A percentile compares a stretch with the other conserved stretches of the same genome.
Evolutionary conservation across 441 rosid genomes (phyloP).

Genomic region (Macaranga tanarius): DNA sequence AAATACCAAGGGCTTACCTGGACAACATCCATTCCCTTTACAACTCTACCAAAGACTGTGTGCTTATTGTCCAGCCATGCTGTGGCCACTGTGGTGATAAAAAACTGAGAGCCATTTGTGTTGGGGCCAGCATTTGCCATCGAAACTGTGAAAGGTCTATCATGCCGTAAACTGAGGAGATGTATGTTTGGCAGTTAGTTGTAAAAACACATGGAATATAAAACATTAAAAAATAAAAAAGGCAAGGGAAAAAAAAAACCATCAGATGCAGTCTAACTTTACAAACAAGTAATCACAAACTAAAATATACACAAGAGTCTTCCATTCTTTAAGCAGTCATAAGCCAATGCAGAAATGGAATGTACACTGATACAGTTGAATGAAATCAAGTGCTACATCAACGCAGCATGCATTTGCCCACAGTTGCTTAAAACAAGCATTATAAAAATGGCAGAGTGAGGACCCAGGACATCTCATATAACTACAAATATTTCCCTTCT

Average conservation of each 20-base stretch:
- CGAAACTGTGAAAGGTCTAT: constrained; percentile 86
- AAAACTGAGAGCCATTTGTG: constrained; percentile 93
- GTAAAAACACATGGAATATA: neutral
- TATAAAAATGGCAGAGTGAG: neutral
- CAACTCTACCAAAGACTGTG: constrained; percentile 90
- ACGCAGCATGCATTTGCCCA: neutral
- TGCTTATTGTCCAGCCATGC: constrained; percentile 98
- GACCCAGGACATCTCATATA: neutral
- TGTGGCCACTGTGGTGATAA: constrained; percentile 93
- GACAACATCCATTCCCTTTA: constrained; percentile 94
- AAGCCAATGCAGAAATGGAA: neutral
- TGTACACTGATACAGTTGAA: neutral
- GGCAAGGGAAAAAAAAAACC: neutral
- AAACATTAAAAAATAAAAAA: neutral
- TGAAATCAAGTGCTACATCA: neutral
- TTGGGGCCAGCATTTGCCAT: constrained; percentile 97
- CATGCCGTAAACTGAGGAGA: constrained; percentile 77
- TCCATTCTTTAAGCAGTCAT: neutral
- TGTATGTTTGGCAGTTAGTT: constrained; percentile 21
- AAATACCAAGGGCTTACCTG: constrained; percentile 48
- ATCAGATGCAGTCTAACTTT: neutral
- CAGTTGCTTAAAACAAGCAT: neutral
- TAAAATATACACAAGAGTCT: neutral
- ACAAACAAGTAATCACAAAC: neutral
- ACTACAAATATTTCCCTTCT: neutral